Base-by-base conservation (phyloP, 2,329 filamentous ascomycete species). In the Aspergillus aculeatinus region DNA sequence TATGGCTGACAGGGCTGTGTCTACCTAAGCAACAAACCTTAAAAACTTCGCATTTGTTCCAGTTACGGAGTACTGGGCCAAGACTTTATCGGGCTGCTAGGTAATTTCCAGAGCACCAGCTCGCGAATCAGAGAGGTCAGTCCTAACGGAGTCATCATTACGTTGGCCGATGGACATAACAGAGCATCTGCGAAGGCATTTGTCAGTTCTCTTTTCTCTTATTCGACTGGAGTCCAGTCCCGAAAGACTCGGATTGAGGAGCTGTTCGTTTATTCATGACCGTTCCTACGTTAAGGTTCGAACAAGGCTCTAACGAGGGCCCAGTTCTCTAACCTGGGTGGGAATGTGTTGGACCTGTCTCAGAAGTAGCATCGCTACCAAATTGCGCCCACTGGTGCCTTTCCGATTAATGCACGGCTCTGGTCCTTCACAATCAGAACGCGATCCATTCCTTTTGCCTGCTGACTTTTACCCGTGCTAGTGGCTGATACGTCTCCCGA, bases 401-500 rank as follows among this genome's bases (percentile, higher is more conserved):
- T 54, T 52, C 50, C 51, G 57, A 58, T 49, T 42, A 39, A 47
- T 47, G 48, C 51, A 21, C 53, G 7, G 27, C 55, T 23, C 31
- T 35, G 35, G 35, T 44, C 44, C 19, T 52, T 35, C 27, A 19
- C 29, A 27, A 29, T 27, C 27, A 51, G 48, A 42, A 50, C 23
- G 47, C 48, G 33, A 33, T 47, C 33, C 23, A 51, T 47, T 52
- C 50, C 48, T 14, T 23, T 49, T 44, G 58, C 52, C 47, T 48
- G 53, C 42, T 55, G 53, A 55, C 53, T 35, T 29, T 48, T 48
- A 47, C 42, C 57, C 42, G 57, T 35, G 21, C 50, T n/a, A 27
- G 44, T 58, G 50, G 53, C 53, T 55, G 53, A 48, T 55, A 55
- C 52, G 6, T 44, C 48, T 44, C 21, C 42, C n/a, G 27, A 31